These are phyloP conservation scores for Triticum urartu DNA, from an alignment of 176 grass and related monocot species.

Conservation along the genomic window DNA sequence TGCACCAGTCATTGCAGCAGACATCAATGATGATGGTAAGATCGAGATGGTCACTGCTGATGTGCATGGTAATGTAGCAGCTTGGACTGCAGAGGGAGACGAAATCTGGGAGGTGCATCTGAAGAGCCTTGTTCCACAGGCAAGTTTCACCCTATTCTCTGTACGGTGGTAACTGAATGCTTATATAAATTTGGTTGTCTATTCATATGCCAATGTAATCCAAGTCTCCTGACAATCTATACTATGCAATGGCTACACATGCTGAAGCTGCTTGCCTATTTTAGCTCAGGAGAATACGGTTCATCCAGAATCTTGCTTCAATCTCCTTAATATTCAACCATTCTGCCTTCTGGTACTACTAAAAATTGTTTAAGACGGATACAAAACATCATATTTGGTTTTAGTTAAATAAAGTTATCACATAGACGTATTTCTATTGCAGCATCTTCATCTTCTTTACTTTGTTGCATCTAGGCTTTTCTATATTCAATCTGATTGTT, in stretches of 20 bases:
- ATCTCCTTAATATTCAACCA: constrained; percentile 12
- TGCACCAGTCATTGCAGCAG: constrained; percentile 76
- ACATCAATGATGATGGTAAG: constrained; percentile 98
- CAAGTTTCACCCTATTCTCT: constrained; percentile 30
- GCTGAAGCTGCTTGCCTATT: constrained; percentile 20
- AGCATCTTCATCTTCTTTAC: constrained; percentile 22
- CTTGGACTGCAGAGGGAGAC: constrained; percentile 86
- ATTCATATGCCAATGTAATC: neutral
- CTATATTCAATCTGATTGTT: constrained; percentile 31
- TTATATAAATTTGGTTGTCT: constrained; percentile 5
- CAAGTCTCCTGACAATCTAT: constrained; percentile 8
- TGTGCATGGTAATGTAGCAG: constrained; percentile 92
- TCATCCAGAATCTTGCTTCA: neutral
- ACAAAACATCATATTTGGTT: constrained; percentile 16
- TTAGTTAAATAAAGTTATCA: neutral
- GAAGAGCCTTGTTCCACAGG: constrained; percentile 92
- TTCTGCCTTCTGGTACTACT: constrained; percentile 10
- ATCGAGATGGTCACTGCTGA: constrained; percentile 87
- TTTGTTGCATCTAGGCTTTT: neutral
- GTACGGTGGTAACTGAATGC: constrained; percentile 7
- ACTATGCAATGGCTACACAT: neutral
- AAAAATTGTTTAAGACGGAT: neutral
- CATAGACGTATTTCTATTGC: neutral
- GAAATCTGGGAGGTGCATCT: constrained; percentile 98
- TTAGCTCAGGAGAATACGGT: constrained; percentile 18